Percentiles rank a stretch among this genome's conserved stretches.
These are phyloP conservation scores for Botrytis squamosa DNA, from an alignment of 2,329 filamentous ascomycete genomes.

Conservation along the genomic window DNA sequence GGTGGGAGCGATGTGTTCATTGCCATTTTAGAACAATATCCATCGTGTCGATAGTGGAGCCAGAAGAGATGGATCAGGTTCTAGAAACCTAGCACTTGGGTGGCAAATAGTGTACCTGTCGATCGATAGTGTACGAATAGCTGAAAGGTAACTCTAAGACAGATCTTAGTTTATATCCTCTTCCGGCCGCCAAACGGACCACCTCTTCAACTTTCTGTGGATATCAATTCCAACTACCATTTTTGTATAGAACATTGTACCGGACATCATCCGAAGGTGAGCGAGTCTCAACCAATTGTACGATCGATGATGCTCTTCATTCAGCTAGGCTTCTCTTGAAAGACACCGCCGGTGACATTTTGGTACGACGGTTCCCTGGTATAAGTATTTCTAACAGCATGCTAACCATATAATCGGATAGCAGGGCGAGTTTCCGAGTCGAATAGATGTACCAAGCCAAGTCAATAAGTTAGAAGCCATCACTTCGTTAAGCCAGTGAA, in stretches of 20 bases:
- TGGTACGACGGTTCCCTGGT: background rate
- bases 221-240: background rate
- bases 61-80: background rate
- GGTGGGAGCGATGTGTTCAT: background rate
- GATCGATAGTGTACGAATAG: background rate
- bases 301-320: background rate
- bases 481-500: background rate
- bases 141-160: background rate
- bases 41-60: constrained; percentile 5
- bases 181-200: background rate
- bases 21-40: background rate
- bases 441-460: background rate
- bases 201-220: too few relatives aligned
- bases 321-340: background rate
- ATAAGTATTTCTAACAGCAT: background rate
- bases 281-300: background rate
- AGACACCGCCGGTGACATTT: background rate
- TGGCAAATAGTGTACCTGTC: background rate
- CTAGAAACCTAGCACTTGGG: background rate
- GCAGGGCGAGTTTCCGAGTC: background rate
- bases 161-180: background rate
- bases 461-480: background rate
- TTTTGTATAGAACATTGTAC: background rate
- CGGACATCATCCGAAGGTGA: background rate
- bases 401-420: background rate